These are phyloP conservation scores for Malassezia brasiliensis DNA, from an alignment of 1,284 basidiomycete species.

Conservation along the genomic window DNA sequence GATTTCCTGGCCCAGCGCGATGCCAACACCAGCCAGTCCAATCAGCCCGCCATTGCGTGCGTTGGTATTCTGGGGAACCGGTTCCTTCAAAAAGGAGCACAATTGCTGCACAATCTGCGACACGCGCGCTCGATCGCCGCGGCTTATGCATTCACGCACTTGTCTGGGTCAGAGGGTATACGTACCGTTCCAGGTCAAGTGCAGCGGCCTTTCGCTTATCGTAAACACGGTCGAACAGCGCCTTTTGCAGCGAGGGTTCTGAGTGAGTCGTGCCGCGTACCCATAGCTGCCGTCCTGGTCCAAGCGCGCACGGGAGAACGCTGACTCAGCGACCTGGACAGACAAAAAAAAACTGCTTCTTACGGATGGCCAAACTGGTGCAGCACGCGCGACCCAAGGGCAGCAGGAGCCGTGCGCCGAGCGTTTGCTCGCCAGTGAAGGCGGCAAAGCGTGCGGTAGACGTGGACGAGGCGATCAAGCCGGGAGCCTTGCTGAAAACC, in stretches of 20 bases:
- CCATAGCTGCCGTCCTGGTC: conserved; percentile 11
- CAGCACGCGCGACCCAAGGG: background rate
- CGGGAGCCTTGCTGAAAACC: conserved; percentile 4
- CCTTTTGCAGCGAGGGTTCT: conserved; percentile 37
- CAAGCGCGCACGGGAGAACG: conserved; percentile 1
- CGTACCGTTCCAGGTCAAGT: conserved; percentile 84
- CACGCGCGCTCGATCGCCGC: conserved; percentile 71
- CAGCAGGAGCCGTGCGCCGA: background rate
- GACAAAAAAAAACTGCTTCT: background rate
- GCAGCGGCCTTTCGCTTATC: conserved; percentile 93
- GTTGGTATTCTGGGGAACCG: conserved; percentile 52
- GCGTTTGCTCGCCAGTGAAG: background rate
- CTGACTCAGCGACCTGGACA: background rate
- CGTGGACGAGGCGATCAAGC: conserved; percentile 9
- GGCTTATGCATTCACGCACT: conserved; percentile 73
- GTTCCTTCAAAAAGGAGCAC: conserved; percentile 55
- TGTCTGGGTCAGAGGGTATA: conserved; percentile 52
- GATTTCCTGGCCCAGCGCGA: conserved; percentile 84
- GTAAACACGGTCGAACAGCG: conserved; percentile 53
- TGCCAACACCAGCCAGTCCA: conserved; percentile 88
- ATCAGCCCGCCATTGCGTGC: conserved; percentile 91
- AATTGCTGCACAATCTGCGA: conserved; percentile 84
- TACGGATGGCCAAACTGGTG: conserved; percentile 3
- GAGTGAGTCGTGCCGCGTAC: conserved; percentile 3
- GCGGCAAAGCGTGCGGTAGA: background rate